These are phyloP conservation scores for Phaeotremella fagi DNA, from an alignment of 768 basidiomycete genomes.

Conservation along the genomic window DNA sequence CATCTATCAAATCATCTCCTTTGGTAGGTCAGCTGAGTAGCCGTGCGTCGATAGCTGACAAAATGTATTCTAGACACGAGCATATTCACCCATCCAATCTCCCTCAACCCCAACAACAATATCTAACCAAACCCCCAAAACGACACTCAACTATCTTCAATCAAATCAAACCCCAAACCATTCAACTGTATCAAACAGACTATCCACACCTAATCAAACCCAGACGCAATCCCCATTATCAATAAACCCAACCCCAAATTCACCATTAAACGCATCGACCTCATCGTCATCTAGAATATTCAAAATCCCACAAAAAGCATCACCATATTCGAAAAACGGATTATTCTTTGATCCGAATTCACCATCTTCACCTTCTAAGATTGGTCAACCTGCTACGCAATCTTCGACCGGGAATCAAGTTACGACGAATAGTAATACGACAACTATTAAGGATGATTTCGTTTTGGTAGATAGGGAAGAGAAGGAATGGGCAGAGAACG, in stretches of 20 bases:
- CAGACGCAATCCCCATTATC: background rate
- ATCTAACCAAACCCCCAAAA: conserved; percentile 1
- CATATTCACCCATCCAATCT: background rate
- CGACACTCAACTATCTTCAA: conserved; percentile 3
- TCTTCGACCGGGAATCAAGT: background rate
- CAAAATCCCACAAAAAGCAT: conserved; percentile 11
- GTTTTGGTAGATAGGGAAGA: conserved; percentile 38
- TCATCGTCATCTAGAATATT: conserved; percentile 23
- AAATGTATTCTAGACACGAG: conserved; percentile 3
- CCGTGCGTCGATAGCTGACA: background rate
- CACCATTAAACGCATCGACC: background rate
- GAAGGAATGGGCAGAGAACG: conserved; percentile 38
- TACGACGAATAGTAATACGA: background rate
- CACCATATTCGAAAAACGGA: conserved; percentile 17
- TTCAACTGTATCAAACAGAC: background rate
- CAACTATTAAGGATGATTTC: conserved; percentile 18
- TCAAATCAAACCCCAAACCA: conserved; percentile 1
- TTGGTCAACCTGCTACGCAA: background rate
- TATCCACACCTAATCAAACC: conserved; percentile 6
- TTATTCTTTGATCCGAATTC: conserved; percentile 25
- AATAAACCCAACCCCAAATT: conserved; percentile 5
- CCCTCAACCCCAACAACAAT: conserved; percentile 3
- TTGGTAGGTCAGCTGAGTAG: conserved; percentile 18
- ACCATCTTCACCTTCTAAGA: conserved; percentile 5
- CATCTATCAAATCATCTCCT: conserved; percentile 27